Evolutionary conservation across 225 moss, liverwort and hornwort species (phyloP).

Genomic region (Marchantia polymorpha): DNA sequence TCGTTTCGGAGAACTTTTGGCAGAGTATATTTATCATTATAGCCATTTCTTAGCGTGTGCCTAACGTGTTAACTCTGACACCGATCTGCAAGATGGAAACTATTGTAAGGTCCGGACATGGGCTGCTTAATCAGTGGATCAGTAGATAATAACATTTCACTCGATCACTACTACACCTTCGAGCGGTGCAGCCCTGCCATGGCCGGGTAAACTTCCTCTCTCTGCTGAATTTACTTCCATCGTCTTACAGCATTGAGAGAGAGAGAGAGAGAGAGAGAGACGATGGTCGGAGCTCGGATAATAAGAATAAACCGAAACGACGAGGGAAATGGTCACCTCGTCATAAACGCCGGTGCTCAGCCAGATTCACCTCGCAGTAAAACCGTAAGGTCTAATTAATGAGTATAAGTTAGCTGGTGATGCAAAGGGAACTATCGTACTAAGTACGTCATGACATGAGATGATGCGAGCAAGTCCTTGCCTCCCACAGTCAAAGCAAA

Average conservation of each 20-base stretch:
- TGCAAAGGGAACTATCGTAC: no score
- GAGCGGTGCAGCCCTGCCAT: neutral
- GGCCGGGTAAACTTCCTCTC: neutral
- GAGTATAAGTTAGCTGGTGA: no score
- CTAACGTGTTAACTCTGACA: neutral
- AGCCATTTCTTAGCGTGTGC: neutral
- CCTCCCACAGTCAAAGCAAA: no score
- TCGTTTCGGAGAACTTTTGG: neutral
- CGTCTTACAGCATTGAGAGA: neutral
- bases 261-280: neutral
- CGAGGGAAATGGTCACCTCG: no score
- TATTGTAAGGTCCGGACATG: neutral
- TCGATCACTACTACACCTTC: neutral
- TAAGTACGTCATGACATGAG: no score
- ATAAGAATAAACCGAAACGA: no score
- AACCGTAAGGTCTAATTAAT: no score
- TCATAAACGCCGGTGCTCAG: no score
- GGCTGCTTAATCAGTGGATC: neutral
- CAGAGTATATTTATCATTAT: neutral
- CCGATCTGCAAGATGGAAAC: neutral
- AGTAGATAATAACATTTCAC: neutral
- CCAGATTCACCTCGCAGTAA: no score
- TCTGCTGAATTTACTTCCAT: neutral
- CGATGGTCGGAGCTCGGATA: no score
- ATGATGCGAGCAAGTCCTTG: no score